Conservation (phyloP, 306 rosid genomes). For the Purshia tridentata region DNA sequence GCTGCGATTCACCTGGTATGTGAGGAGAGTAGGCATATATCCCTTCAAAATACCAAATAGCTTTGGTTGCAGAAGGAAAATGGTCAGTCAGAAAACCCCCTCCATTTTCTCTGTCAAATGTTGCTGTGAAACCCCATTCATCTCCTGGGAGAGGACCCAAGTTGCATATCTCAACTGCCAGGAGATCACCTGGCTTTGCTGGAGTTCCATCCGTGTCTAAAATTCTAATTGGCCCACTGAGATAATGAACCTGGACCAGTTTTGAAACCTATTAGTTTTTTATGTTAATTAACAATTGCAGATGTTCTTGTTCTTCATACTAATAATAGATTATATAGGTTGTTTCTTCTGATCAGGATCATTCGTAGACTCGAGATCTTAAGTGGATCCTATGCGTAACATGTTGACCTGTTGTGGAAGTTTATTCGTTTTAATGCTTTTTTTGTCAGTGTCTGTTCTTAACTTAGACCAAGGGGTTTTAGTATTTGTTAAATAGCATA, state of each 20-base stretch:
- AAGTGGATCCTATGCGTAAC: not conserved
- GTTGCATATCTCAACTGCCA: constrained; percentile 80
- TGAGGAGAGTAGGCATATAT: constrained; percentile 91
- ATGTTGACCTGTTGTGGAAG: not conserved
- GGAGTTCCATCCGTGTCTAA: constrained; percentile 68
- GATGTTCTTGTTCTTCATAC: not conserved
- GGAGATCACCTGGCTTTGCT: constrained; percentile 83
- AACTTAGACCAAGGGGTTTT: not conserved
- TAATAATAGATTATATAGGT: not conserved
- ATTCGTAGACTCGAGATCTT: not conserved
- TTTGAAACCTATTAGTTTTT: not conserved
- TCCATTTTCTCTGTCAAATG: constrained; percentile 92
- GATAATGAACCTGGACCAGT: constrained; percentile 61
- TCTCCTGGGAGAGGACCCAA: constrained; percentile 91
- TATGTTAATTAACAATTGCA: not conserved
- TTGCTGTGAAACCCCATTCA: constrained; percentile 94
- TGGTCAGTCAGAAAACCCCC: constrained; percentile 89
- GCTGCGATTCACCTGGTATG: constrained; percentile 67
- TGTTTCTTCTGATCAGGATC: not conserved
- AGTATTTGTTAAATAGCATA: not conserved
- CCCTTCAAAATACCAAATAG: constrained; percentile 92
- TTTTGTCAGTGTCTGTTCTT: not conserved
- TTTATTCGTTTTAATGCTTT: not conserved
- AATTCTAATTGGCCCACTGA: constrained; percentile 81
- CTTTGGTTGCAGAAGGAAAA: constrained; percentile 85